Base-by-base conservation (phyloP, 441 rosid genomes). In the Populus trichocarpa region DNA sequence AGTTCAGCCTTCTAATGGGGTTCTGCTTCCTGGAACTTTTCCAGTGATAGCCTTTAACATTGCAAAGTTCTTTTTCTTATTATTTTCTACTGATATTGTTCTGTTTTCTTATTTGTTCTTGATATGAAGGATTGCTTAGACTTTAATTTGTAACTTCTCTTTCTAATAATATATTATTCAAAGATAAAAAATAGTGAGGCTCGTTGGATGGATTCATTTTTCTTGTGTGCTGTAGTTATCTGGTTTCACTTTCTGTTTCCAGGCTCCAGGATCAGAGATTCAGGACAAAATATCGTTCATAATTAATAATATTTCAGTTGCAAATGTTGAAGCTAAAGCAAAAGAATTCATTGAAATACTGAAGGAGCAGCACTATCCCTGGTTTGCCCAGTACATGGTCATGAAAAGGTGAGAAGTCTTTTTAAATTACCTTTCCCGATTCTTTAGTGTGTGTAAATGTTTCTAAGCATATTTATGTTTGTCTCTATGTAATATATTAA, bases 381-480 rank as follows among this genome's bases (percentile, higher is more conserved):
- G 99, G 99, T 95, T 97, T 81, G 99, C 99, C 2, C 97, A 90
- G 80, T 97, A 97, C 77, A 93, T 97, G 98, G 99, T 97, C 69
- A 97, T 97, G 99, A 97, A 92, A 91, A 93, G 99, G 99, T 97
- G 23, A 70, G 84, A 73, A 69, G 65, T 35, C 74, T 18, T 40
- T 25, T 12, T 18, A 42, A 12, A 12, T n/a, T n/a, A 61, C 32
- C 16, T 22, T 70, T 59, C 30, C 18, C 33, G n/a, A 25, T 71
- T 65, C 38, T 61, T 9, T 72, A 18, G 10, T 38, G 14, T 12
- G 28, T 50, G 2, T 46, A n/a, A 66, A 32, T 64, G 16, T 59
- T 14, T 73, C 28, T 70, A 3, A 11, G 38, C 7, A 32, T 30
- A 5, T 65, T 12, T 81, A 46, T 76, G 28, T 74, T 23, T 76